Base-by-base conservation (phyloP, 202 grass and related monocot species). In the Setaria italica region DNA sequence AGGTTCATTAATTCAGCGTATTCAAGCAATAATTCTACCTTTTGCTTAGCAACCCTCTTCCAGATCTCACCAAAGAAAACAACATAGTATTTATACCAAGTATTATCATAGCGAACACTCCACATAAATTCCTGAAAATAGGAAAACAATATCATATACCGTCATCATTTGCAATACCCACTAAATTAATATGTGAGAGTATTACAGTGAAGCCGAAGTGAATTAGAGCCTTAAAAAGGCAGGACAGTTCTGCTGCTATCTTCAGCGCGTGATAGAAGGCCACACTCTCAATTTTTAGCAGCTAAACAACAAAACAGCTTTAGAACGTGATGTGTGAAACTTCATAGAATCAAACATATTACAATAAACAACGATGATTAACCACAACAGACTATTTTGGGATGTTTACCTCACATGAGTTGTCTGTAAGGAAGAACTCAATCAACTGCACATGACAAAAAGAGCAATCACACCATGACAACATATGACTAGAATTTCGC, bases 1-100 rank as follows among this genome's bases (percentile, higher is more conserved):
- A 51, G 35, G 62, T 66, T 74, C 68, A 16, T 11, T 20, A 30
- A 30, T 74, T 19, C 21, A 35, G 47, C 15, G 4, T 19, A 54
- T 33, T 47, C 68, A 74, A 48, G 16, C 14, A 53, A 74, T 10
- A 62, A 12, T 30, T 62, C 9, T 62, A 74, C 71, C 71, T 74
- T 51, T 34, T 74, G 29, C 29, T 19, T 53, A 34, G 71, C 48
- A 74, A 74, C 14, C 48, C 3, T 30, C 15, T 74, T 30, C 71
- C 47, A 74, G 30, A 74, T 17, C 47, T 53, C 49, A 74, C 32
- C 17, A 74, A 34, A 4, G 11, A 71, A 48, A 48, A n/a, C 68
- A 71, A 43, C 43, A 71, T 15, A 60, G 58, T 60, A 60, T 29
- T 29, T 60, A 11, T 60, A 25, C 9, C 21, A 74, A 55, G 15